Percentiles rank a stretch among this genome's conserved stretches.
These are phyloP conservation scores for Pachysandra terminalis DNA, from an alignment of 164 flowering plant genomes.

Conservation along the genomic window DNA sequence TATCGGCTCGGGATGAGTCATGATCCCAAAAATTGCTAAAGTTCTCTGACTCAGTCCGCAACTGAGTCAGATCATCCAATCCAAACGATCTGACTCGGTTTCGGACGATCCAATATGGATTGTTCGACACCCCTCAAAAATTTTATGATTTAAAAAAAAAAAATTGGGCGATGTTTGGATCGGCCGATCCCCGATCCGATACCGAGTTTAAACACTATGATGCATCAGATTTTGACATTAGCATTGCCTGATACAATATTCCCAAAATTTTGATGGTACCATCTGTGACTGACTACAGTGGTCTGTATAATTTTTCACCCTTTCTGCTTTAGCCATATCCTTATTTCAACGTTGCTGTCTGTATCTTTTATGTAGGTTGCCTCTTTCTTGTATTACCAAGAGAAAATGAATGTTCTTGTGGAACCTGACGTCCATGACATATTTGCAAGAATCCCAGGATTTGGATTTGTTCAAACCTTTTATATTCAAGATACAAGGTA, in stretches of 20 bases:
- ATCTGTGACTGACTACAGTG: background rate
- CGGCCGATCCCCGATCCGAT: no score
- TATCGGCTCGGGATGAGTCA: no score
- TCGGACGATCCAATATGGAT: no score
- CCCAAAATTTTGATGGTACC: background rate
- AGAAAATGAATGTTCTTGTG: slow-evolving; percentile 93
- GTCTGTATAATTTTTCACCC: background rate
- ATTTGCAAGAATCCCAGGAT: slow-evolving; percentile 97
- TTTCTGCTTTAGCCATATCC: background rate
- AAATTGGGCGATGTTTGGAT: no score
- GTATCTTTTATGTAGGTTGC: slow-evolving; percentile 61
- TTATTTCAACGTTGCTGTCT: slow-evolving; percentile 4
- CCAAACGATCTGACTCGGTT: no score
- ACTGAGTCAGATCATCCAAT: no score
- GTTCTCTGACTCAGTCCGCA: no score
- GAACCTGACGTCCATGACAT: slow-evolving; percentile 98
- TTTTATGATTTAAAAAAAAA: no score
- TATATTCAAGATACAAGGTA: slow-evolving; percentile 96
- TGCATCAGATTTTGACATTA: background rate
- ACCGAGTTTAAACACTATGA: no score
- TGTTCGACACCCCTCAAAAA: no score
- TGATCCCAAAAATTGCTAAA: no score
- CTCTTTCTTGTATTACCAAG: slow-evolving; percentile 81
- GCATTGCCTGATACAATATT: background rate
- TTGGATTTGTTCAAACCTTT: slow-evolving; percentile 98